Evolutionary conservation across 768 basidiomycete genomes (phyloP).

Genomic region (Strobilomyces dryophilus): DNA sequence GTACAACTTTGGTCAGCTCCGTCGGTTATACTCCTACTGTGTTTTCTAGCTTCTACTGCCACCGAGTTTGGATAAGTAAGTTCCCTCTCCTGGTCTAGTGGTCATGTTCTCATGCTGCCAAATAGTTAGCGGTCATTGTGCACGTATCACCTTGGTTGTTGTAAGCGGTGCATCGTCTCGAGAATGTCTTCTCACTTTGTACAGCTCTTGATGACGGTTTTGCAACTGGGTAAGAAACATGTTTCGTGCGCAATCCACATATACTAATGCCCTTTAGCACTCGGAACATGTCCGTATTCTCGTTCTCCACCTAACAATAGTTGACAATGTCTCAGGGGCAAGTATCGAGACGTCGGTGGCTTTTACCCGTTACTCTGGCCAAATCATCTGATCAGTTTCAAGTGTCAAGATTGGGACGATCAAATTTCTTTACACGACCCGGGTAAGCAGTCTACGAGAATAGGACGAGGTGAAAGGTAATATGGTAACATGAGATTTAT

Average conservation of each 20-base stretch:
- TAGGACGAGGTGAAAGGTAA: neutral
- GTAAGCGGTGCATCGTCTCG: neutral
- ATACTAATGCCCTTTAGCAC: neutral
- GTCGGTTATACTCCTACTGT: neutral
- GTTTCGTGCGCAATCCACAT: neutral
- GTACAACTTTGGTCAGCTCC: neutral
- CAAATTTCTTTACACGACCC: slow-evolving; percentile 4
- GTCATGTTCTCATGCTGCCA: neutral
- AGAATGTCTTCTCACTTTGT: neutral
- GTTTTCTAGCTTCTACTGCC: slow-evolving; percentile 11
- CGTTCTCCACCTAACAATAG: neutral
- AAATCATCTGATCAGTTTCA: neutral
- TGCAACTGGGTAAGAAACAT: slow-evolving; percentile 5
- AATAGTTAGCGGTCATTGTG: slow-evolving; percentile 1
- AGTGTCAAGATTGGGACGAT: slow-evolving; percentile 2
- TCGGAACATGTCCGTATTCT: slow-evolving; percentile 8
- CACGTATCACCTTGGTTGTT: neutral
- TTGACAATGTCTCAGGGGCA: neutral
- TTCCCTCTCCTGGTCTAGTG: neutral
- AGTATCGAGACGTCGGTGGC: slow-evolving; percentile 1
- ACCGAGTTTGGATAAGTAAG: slow-evolving; percentile 19
- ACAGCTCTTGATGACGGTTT: neutral
- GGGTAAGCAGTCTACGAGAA: neutral
- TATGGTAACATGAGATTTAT: neutral
- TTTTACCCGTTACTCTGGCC: neutral